Evolutionary conservation across 1,139 yeast genomes (phyloP), one percentile per base, ranked within the genome.

Genomic region (Groenewaldozyma sp.): DNA sequence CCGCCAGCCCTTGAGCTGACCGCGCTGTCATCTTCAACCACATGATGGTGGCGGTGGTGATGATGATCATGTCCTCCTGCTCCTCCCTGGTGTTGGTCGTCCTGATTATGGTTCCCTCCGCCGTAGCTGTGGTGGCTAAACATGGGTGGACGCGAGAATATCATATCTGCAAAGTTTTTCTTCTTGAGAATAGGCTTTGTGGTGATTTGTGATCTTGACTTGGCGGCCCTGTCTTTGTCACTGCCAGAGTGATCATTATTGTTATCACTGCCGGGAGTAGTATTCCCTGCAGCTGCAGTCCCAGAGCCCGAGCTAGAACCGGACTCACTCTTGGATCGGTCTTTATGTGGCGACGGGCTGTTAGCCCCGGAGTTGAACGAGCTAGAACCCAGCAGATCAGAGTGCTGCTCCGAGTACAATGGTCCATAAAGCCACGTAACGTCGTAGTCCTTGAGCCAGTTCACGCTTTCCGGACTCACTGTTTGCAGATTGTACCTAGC

Each of bases 401-500:
- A 32, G 38, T 65, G 60, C 35, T 63, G 66, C 50, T 68, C 73
- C 28, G 71, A 69, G 27, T 71, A 74, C 26, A 84, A 71, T 0
- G 94, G 94, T 1, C 94, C 94, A 58, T 82, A 82, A n/a, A 82
- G 70, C 93, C 93, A 82, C 1, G 91, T 81, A 21, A 82, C 87
- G 57, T 82, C 94, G 51, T 74, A 75, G 50, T 82, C 94, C 58
- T 82, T 82, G 39, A 80, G 73, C 93, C 94, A 82, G 58, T 82
- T 82, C 40, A 82, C 78, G 35, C 71, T 74, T 52, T 80, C 84
- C 1, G 94, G 93, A 29, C 81, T 73, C 27, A 82, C 79, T 1
- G 93, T 82, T 51, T 76, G 74, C 47, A 82, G 68, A 48, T 78
- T 75, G 43, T 77, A 71, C 52, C 82, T 72, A 45, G 87, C 76